A percentile compares a stretch with the other conserved stretches of the same genome.
Conservation (phyloP, 129 eudicot species). For the Logfia minima region DNA sequence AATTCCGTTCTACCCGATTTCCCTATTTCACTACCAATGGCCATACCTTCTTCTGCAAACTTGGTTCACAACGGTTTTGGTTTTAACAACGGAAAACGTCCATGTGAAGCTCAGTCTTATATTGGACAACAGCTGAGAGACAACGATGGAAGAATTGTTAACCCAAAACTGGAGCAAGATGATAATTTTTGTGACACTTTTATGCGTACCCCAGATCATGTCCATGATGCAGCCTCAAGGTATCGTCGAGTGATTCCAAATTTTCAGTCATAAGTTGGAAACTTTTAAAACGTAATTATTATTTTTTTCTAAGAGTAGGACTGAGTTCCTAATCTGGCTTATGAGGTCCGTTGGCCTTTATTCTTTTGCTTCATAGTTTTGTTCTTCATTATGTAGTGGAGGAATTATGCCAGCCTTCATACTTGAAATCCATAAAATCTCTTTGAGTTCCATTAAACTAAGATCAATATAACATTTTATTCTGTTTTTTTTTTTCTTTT, state of each 20-base stretch:
- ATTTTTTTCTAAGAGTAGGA: conserved; percentile 26
- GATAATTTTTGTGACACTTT: conserved; percentile 35
- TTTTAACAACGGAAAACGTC: conserved; percentile 25
- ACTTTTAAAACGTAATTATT: not conserved
- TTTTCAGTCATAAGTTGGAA: conserved; percentile 31
- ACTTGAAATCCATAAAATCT: conserved; percentile 20
- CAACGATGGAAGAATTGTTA: conserved; percentile 32
- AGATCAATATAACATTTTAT: not conserved
- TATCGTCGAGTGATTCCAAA: conserved; percentile 33
- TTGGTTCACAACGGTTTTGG: conserved; percentile 36
- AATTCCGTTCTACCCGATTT: conserved; percentile 44
- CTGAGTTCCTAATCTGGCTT: conserved; percentile 16
- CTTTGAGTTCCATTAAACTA: not conserved
- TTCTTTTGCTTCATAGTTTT: conserved; percentile 27
- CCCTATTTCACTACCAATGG: conserved; percentile 40
- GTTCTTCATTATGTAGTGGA: conserved; percentile 18
- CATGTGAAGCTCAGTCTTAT: conserved; percentile 28
- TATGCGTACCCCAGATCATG: conserved; percentile 30
- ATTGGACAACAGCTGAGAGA: conserved; percentile 38
- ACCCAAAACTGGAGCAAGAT: conserved; percentile 53
- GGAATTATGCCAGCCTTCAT: conserved; percentile 32
- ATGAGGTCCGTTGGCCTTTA: conserved; percentile 12
- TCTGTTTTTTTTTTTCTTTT: not conserved
- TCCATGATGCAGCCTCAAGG: conserved; percentile 35
- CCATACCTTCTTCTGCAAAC: conserved; percentile 30